phyloP scores from a whole-genome alignment of 2,329 filamentous ascomycete species.

The Xylariaceae sp. region DNA sequence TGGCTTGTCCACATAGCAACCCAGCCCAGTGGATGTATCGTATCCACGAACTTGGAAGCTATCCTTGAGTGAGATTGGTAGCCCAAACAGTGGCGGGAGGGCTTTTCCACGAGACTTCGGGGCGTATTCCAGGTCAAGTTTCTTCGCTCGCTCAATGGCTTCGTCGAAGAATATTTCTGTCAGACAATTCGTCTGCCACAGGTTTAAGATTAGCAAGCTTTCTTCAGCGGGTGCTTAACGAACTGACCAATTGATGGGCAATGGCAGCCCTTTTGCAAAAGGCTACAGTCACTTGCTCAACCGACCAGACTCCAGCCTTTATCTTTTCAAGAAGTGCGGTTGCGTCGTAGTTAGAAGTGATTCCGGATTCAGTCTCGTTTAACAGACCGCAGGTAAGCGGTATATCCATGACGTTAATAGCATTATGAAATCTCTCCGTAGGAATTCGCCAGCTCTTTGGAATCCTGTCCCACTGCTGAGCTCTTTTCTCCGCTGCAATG shows the following conservation, averaged over 20 bases:
- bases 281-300: conserved; percentile 46
- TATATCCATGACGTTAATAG: conserved; percentile 32
- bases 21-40: conserved; percentile 33
- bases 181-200: conserved; percentile 41
- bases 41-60: conserved; percentile 32
- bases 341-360: conserved; percentile 28
- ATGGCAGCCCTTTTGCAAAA: conserved; percentile 55
- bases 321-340: conserved; percentile 22
- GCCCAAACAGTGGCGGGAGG: conserved; percentile 64
- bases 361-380: conserved; percentile 18
- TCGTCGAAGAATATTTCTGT: conserved; percentile 55
- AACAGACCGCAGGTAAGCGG: conserved; percentile 26
- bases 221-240: too few relatives aligned
- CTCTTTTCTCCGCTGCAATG: conserved; percentile 32
- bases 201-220: too few relatives aligned
- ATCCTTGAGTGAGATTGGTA: conserved; percentile 60
- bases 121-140: conserved; percentile 48
- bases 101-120: conserved; percentile 41
- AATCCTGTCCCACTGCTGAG: conserved; percentile 30
- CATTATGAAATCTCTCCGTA: conserved; percentile 10
- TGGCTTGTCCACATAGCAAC: conserved; percentile 23
- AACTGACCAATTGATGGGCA: conserved; percentile 47
- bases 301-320: conserved; percentile 19
- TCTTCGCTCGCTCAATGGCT: conserved; percentile 49
- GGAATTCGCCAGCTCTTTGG: conserved; percentile 31